Evolutionary conservation across 305 asterid genomes (phyloP).

Genomic region (Solanum hybrid): DNA sequence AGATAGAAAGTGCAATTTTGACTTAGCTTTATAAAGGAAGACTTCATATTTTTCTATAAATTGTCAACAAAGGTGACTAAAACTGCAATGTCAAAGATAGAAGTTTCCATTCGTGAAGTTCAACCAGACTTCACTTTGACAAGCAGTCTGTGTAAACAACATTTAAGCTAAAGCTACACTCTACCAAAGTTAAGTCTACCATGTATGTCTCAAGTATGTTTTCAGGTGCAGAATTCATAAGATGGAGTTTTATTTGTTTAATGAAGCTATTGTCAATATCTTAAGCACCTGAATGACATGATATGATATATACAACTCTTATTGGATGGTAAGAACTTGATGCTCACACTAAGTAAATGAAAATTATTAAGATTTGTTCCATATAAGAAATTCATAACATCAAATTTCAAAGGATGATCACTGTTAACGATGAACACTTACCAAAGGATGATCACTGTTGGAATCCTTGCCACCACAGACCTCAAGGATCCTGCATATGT

Average conservation of each 20-base stretch:
- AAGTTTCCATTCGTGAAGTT: background rate
- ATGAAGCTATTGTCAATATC: background rate
- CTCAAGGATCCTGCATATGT: conserved; percentile 62
- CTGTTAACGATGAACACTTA: conserved; percentile 14
- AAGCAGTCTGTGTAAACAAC: background rate
- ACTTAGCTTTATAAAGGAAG: background rate
- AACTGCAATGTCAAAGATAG: background rate
- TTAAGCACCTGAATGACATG: background rate
- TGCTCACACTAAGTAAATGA: background rate
- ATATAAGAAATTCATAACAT: background rate
- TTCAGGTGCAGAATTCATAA: background rate
- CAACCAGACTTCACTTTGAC: background rate
- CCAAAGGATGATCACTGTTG: conserved; percentile 39
- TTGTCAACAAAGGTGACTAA: background rate
- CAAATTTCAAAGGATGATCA: conserved; percentile 24
- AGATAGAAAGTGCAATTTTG: background rate
- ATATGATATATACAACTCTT: background rate
- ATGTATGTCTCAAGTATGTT: background rate
- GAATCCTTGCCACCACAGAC: conserved; percentile 51
- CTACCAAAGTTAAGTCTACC: background rate
- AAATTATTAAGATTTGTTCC: background rate
- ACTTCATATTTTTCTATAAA: background rate
- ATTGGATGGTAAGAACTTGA: background rate
- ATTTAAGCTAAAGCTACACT: background rate
- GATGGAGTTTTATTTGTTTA: background rate